These are phyloP conservation scores for Ganoderma meredithae DNA, from an alignment of 1,284 basidiomycete species.

Conservation along the genomic window DNA sequence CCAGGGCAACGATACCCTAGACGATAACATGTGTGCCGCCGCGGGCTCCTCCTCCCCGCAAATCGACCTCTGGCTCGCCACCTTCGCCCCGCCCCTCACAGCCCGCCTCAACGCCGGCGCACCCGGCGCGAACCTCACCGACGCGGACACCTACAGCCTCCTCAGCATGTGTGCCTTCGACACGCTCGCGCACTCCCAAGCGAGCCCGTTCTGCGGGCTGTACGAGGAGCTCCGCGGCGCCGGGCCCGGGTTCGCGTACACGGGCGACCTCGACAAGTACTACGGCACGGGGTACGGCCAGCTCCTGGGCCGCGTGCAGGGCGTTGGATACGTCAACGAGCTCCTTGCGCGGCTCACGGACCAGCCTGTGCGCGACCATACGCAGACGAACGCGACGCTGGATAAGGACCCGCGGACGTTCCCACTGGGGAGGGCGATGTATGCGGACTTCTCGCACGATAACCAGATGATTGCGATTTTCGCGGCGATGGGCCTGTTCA, in stretches of 20 bases:
- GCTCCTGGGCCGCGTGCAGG: slow-evolving; percentile 73
- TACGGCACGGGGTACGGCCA: slow-evolving; percentile 81
- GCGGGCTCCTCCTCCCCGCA: slow-evolving; percentile 55
- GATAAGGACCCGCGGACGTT: slow-evolving; percentile 72
- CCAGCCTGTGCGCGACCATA: slow-evolving; percentile 66
- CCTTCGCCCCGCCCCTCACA: slow-evolving; percentile 64
- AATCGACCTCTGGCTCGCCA: slow-evolving; percentile 58
- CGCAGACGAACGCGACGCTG: slow-evolving; percentile 84
- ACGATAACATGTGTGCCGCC: slow-evolving; percentile 72
- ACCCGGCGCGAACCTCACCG: slow-evolving; percentile 66
- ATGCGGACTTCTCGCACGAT: slow-evolving; percentile 85
- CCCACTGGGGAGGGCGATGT: slow-evolving; percentile 71
- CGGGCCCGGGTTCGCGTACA: slow-evolving; percentile 74
- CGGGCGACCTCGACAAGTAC: slow-evolving; percentile 78
- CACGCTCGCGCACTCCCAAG: slow-evolving; percentile 57
- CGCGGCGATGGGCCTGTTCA: slow-evolving; percentile 77
- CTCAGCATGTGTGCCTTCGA: slow-evolving; percentile 85
- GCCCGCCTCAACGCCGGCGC: slow-evolving; percentile 68
- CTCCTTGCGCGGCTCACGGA: slow-evolving; percentile 81
- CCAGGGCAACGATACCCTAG: slow-evolving; percentile 76
- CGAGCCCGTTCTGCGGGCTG: slow-evolving; percentile 76
- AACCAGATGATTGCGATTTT: slow-evolving; percentile 83
- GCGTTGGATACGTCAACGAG: slow-evolving; percentile 87
- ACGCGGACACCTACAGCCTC: slow-evolving; percentile 65
- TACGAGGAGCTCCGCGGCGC: slow-evolving; percentile 62